phyloP scores from a whole-genome alignment of 2,329 filamentous ascomycete species.

The Proliferodiscus dingleyae region DNA sequence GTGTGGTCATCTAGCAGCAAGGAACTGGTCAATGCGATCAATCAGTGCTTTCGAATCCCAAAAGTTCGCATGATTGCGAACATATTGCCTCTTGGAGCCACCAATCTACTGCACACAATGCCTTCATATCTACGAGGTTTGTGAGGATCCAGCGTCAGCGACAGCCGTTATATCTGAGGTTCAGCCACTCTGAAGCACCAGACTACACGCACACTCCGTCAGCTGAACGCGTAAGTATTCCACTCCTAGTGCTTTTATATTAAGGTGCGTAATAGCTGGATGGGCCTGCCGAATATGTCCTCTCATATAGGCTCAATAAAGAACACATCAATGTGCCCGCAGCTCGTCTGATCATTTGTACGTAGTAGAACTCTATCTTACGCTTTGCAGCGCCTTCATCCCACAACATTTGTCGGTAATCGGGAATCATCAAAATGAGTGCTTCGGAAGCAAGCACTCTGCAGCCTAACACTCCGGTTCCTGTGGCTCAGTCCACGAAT shows the following conservation, averaged over 20 bases:
- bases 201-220: slow-evolving; percentile 8
- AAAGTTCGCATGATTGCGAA: slow-evolving; percentile 9
- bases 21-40: too few relatives aligned
- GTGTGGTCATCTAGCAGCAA: too few relatives aligned
- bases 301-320: slow-evolving; percentile 16
- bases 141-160: slow-evolving; percentile 3
- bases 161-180: neutral
- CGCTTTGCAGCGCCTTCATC: neutral
- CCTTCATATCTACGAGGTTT: slow-evolving; percentile 7
- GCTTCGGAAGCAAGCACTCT: slow-evolving; percentile 27
- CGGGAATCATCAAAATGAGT: slow-evolving; percentile 25
- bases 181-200: neutral
- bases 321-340: neutral
- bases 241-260: slow-evolving; percentile 17
- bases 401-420: neutral
- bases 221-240: slow-evolving; percentile 23
- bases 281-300: slow-evolving; percentile 11
- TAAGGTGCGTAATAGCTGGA: slow-evolving; percentile 15
- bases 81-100: slow-evolving; percentile 1
- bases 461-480: slow-evolving; percentile 25
- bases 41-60: slow-evolving; percentile 6
- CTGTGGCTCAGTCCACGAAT: slow-evolving; percentile 16
- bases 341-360: neutral
- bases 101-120: slow-evolving; percentile 10
- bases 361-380: neutral